phyloP scores from a whole-genome alignment of 352 stramenopile genomes.

The Globisporangium recalcitrans region DNA sequence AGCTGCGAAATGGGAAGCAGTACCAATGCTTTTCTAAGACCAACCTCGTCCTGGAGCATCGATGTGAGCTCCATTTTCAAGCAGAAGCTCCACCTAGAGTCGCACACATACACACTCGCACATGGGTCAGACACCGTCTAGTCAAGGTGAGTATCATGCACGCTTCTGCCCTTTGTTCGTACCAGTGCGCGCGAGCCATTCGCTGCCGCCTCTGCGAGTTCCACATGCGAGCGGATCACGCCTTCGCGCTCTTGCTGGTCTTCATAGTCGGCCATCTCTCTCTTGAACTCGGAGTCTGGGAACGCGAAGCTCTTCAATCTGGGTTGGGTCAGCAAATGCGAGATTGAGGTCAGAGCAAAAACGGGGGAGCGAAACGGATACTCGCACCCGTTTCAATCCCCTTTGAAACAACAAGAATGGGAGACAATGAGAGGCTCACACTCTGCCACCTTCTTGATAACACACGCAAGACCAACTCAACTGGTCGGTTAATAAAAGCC shows the following conservation, averaged over 20 bases:
- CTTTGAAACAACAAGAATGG: background rate
- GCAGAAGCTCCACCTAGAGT: constrained; percentile 52
- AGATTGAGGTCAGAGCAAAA: background rate
- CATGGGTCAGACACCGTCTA: background rate
- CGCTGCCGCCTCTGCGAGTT: constrained; percentile 55
- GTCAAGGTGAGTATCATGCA: too few species aligned
- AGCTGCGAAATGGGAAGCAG: background rate
- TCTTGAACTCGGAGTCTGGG: background rate
- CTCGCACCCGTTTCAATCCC: background rate
- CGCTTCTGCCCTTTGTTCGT: too few species aligned
- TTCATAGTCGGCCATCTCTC: constrained; percentile 22
- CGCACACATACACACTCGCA: too few species aligned
- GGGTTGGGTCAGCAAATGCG: background rate
- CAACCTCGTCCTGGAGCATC: constrained; percentile 45
- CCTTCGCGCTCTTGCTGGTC: constrained; percentile 40
- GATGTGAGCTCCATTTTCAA: constrained; percentile 47
- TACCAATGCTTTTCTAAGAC: background rate
- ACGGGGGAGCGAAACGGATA: constrained; percentile 4
- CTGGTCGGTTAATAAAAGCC: background rate
- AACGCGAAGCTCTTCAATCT: background rate
- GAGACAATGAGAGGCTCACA: background rate
- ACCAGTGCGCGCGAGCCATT: constrained; percentile 62
- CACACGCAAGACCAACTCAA: too few species aligned
- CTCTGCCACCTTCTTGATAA: background rate
- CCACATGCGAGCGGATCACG: constrained; percentile 54